These are phyloP conservation scores for Aspergillus flavus DNA, from an alignment of 2,329 filamentous ascomycete genomes.

Conservation along the genomic window DNA sequence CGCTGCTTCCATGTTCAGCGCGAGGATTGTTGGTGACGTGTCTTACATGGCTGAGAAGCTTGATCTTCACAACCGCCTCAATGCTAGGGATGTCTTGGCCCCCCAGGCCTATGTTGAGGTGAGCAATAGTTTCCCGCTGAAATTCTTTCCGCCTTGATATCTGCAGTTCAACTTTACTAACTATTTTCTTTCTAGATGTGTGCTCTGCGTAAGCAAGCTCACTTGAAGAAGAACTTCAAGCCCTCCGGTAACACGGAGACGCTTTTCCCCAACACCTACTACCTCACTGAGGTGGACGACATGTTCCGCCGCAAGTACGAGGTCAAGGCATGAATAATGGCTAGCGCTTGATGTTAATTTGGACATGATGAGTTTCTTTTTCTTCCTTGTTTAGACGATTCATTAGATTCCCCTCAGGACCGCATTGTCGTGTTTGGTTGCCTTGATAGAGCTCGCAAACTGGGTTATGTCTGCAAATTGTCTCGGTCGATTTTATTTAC, in stretches of 20 bases:
- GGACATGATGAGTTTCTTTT: conserved; percentile 19
- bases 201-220: conserved; percentile 77
- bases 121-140: conserved; percentile 39
- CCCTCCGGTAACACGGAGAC: conserved; percentile 70
- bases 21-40: conserved; percentile 67
- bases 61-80: conserved; percentile 69
- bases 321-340: conserved; percentile 65
- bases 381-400: conserved; percentile 35
- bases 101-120: conserved; percentile 75
- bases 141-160: not conserved
- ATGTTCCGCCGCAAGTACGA: conserved; percentile 83
- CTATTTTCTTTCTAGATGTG: conserved; percentile 63
- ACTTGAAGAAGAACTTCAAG: conserved; percentile 77
- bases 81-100: conserved; percentile 65
- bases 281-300: conserved; percentile 77
- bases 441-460: conserved; percentile 26
- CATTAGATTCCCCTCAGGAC: conserved; percentile 39
- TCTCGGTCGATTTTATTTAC: conserved; percentile 6
- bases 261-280: conserved; percentile 71
- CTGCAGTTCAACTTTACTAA: conserved; percentile 23
- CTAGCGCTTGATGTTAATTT: conserved; percentile 18
- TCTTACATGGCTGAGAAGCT: conserved; percentile 68
- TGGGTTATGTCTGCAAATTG: conserved; percentile 9
- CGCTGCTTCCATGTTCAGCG: conserved; percentile 73
- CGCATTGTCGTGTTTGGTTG: conserved; percentile 24